phyloP scores from a whole-genome alignment of 1,139 yeast species.

The Hanseniaspora sp. region DNA sequence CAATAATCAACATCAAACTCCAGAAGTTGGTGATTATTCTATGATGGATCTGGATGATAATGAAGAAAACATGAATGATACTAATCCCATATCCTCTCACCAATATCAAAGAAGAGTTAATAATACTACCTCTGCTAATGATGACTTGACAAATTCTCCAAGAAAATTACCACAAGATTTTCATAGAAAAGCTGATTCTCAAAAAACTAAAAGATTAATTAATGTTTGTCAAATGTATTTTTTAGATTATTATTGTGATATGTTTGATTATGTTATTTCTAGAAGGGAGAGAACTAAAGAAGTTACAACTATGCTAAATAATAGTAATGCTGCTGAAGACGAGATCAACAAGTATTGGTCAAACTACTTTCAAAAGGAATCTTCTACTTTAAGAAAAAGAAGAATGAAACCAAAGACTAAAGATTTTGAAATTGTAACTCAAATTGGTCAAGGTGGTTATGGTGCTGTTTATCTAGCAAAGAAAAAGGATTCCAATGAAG shows the following conservation, averaged over 20 bases:
- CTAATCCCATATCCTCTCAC: not conserved
- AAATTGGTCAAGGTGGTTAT: conserved; percentile 98
- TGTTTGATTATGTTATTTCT: conserved; percentile 82
- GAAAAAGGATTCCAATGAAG: conserved; percentile 87
- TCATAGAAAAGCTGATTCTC: conserved; percentile 49
- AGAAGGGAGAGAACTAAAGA: conserved; percentile 68
- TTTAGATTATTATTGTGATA: conserved; percentile 89
- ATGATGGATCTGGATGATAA: conserved; percentile 29
- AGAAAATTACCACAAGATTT: conserved; percentile 42
- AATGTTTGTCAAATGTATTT: conserved; percentile 73
- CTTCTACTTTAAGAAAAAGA: conserved; percentile 74
- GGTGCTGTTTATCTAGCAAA: conserved; percentile 94
- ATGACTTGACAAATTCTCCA: conserved; percentile 28
- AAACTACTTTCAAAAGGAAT: conserved; percentile 71
- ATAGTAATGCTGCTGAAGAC: conserved; percentile 32
- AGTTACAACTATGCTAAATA: conserved; percentile 42
- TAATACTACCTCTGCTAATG: conserved; percentile 18
- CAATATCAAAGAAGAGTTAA: conserved; percentile 5
- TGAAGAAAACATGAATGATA: not conserved
- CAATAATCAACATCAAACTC: conserved; percentile 11
- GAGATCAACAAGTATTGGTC: conserved; percentile 54
- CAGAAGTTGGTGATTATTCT: conserved; percentile 20
- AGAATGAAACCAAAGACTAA: conserved; percentile 86
- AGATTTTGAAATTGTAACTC: conserved; percentile 92
- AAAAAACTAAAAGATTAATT: conserved; percentile 75